Evolutionary conservation across 1,284 basidiomycete genomes (phyloP).

Genomic region (Cryptococcus hybrid): DNA sequence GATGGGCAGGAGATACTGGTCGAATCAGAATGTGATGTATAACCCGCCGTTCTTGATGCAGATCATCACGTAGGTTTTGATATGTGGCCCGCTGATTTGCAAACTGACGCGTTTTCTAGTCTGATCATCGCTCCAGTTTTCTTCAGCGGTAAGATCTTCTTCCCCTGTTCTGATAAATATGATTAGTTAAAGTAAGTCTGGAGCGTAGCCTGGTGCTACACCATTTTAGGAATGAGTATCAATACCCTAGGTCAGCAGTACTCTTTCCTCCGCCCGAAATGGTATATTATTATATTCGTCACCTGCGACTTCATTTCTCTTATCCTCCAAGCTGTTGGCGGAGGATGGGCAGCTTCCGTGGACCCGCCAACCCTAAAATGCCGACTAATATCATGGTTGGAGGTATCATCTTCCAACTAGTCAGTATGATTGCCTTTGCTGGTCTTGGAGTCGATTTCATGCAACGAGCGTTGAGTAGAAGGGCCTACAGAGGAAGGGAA

Average conservation of each 20-base stretch:
- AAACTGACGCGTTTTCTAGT: conserved; percentile 1
- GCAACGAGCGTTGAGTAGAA: conserved; percentile 18
- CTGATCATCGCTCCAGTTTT: conserved; percentile 24
- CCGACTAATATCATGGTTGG: conserved; percentile 23
- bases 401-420: conserved; percentile 41
- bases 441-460: conserved; percentile 32
- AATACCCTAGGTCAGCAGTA: conserved; percentile 38
- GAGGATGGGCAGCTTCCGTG: conserved; percentile 33
- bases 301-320: conserved; percentile 45
- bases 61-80: conserved; percentile 16
- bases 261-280: conserved; percentile 38
- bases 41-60: conserved; percentile 21
- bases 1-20: conserved; percentile 22
- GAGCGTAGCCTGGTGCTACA: conserved; percentile 34
- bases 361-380: conserved; percentile 8
- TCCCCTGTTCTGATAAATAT: neutral
- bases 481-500: conserved; percentile 19
- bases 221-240: conserved; percentile 43
- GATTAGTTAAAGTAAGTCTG: neutral
- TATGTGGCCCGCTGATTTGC: neutral
- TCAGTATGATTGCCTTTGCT: conserved; percentile 34
- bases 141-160: conserved; percentile 10
- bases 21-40: conserved; percentile 9
- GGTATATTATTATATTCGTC: conserved; percentile 43
- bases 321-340: conserved; percentile 48